Conservation (phyloP, 2,329 filamentous ascomycete species). For the Cadophora luteo-olivacea region DNA sequence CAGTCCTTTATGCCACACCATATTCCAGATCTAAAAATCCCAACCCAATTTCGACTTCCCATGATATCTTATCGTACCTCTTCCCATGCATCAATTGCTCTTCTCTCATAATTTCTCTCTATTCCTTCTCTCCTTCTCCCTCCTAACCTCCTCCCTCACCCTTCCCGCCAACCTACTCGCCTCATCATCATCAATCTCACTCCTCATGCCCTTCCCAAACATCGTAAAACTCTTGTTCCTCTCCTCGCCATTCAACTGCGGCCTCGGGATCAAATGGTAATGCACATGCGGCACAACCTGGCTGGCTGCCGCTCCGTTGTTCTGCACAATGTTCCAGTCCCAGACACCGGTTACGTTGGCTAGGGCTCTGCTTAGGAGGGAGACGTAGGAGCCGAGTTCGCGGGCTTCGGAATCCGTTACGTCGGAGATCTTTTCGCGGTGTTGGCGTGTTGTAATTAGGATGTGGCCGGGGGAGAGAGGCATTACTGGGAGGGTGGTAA, state of each 20-base stretch:
- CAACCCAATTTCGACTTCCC: not conserved
- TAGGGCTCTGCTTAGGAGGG: slow-evolving; percentile 75
- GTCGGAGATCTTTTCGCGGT: slow-evolving; percentile 80
- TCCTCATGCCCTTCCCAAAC: slow-evolving; percentile 77
- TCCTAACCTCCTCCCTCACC: slow-evolving; percentile 57
- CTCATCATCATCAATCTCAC: slow-evolving; percentile 80
- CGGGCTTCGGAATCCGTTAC: slow-evolving; percentile 67
- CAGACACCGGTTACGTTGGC: slow-evolving; percentile 70
- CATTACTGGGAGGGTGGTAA: slow-evolving; percentile 56
- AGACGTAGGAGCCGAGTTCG: slow-evolving; percentile 72
- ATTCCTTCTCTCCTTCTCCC: slow-evolving; percentile 49
- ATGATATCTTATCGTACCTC: not conserved
- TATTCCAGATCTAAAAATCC: slow-evolving; percentile 11
- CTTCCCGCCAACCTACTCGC: slow-evolving; percentile 63
- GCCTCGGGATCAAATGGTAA: slow-evolving; percentile 91
- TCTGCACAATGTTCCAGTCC: slow-evolving; percentile 98
- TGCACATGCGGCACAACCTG: slow-evolving; percentile 95
- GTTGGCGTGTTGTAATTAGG: slow-evolving; percentile 78
- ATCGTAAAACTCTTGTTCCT: slow-evolving; percentile 72
- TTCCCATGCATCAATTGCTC: not conserved
- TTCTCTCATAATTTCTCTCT: slow-evolving; percentile 7
- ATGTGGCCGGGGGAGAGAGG: slow-evolving; percentile 85
- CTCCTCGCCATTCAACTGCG: slow-evolving; percentile 62
- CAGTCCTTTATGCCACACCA: not conserved
- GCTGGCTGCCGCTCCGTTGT: slow-evolving; percentile 87